Conservation (phyloP, 108 stramenopile genomes). For the Epithemia pelagica region DNA sequence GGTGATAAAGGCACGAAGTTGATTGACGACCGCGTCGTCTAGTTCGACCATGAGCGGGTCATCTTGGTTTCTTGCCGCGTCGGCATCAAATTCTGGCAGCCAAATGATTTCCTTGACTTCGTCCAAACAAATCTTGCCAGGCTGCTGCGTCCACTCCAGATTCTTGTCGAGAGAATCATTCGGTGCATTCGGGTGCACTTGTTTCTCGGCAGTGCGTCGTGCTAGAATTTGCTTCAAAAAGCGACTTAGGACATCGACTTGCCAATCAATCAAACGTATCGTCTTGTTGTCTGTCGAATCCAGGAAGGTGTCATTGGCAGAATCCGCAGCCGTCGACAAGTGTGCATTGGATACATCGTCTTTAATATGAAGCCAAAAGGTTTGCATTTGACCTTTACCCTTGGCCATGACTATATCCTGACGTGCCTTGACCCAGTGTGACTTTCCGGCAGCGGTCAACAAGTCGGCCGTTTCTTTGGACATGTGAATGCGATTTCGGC, state of each 20-base stretch:
- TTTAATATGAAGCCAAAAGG: conserved; percentile 9
- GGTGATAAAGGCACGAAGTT: conserved; percentile 2
- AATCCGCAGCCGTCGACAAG: not conserved
- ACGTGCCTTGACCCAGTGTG: conserved; percentile 6
- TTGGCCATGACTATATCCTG: conserved; percentile 8
- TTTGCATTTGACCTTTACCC: conserved; percentile 13
- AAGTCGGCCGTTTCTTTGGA: conserved; percentile 8
- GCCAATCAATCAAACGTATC: not conserved
- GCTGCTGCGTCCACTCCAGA: too few relatives aligned
- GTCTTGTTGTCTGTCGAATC: too few relatives aligned
- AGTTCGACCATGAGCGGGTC: conserved; percentile 8
- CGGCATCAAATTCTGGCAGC: conserved; percentile 22
- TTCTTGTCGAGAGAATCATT: too few relatives aligned
- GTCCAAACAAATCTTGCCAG: too few relatives aligned
- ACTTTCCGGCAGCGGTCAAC: not conserved
- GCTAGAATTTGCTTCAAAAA: too few relatives aligned
- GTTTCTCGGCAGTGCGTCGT: too few relatives aligned
- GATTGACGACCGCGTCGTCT: conserved; percentile 3
- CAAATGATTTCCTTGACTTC: conserved; percentile 20
- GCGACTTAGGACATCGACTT: too few relatives aligned
- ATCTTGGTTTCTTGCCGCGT: conserved; percentile 10
- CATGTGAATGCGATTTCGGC: conserved; percentile 4
- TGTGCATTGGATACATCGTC: not conserved
- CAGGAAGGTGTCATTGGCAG: too few relatives aligned
- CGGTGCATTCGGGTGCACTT: too few relatives aligned